phyloP scores from a whole-genome alignment of 2,329 filamentous ascomycete species.

The Scopulariopsis brevicaulis region DNA sequence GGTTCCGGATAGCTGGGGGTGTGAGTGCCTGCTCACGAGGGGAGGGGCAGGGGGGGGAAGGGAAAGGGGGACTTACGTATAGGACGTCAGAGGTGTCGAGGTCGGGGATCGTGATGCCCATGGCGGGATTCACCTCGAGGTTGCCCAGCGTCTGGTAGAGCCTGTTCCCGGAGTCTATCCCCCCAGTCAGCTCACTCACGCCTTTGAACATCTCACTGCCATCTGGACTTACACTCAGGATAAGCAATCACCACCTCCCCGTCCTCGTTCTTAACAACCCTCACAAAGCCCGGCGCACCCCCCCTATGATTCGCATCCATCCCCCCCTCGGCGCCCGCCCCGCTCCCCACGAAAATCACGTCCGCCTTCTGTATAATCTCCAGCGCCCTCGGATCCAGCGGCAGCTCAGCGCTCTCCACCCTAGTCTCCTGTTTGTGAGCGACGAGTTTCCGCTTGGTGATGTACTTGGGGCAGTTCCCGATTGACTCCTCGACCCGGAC shows the following conservation, averaged over 20 bases:
- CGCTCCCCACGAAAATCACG: slow-evolving; percentile 65
- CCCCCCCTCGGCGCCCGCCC: slow-evolving; percentile 39
- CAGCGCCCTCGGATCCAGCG: slow-evolving; percentile 41
- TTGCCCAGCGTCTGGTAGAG: slow-evolving; percentile 80
- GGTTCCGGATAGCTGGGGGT: slow-evolving; percentile 43
- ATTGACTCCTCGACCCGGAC: slow-evolving; percentile 61
- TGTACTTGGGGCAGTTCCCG: slow-evolving; percentile 80
- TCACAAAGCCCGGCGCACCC: slow-evolving; percentile 61
- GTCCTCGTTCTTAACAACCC: slow-evolving; percentile 48
- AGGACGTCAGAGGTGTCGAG: slow-evolving; percentile 62
- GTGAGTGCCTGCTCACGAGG: neutral
- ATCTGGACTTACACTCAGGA: slow-evolving; percentile 49
- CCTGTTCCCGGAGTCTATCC: slow-evolving; percentile 59
- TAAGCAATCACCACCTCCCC: slow-evolving; percentile 47
- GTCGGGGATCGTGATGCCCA: slow-evolving; percentile 64
- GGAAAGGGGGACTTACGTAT: slow-evolving; percentile 28
- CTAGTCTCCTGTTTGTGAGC: slow-evolving; percentile 38
- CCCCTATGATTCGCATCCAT: slow-evolving; percentile 85
- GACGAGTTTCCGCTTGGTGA: slow-evolving; percentile 60
- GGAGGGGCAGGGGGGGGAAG: neutral
- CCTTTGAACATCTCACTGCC: neutral
- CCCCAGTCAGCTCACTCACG: neutral
- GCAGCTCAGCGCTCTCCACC: slow-evolving; percentile 21
- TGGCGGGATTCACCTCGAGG: slow-evolving; percentile 50
- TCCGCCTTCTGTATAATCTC: slow-evolving; percentile 54